A percentile compares a stretch with the other conserved stretches of the same genome.
These are phyloP conservation scores for Penicillium argentinense DNA, from an alignment of 495 filamentous ascomycete genomes.

Conservation along the genomic window DNA sequence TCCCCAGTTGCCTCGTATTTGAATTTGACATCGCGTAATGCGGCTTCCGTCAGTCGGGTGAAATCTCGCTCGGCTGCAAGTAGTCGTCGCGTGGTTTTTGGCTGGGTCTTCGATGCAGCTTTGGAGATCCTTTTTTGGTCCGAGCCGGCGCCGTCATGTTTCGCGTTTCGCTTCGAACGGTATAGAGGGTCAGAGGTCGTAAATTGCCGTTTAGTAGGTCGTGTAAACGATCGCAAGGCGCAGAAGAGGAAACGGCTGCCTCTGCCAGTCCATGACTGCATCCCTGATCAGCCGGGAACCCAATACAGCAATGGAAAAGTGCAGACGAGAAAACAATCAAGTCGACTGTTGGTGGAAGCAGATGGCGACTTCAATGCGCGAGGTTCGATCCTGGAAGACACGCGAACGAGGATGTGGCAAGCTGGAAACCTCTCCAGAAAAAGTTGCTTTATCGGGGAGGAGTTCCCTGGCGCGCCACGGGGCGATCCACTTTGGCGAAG, in stretches of 20 bases:
- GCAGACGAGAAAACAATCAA: neutral
- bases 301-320: neutral
- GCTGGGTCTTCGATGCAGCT: neutral
- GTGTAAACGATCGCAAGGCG: constrained; percentile 26
- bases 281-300: constrained; percentile 18
- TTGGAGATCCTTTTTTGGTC: neutral
- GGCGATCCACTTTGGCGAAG: constrained; percentile 30
- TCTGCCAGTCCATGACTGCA: constrained; percentile 41
- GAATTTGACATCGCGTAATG: constrained; percentile 28
- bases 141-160: constrained; percentile 5
- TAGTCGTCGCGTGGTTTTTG: constrained; percentile 17
- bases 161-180: constrained; percentile 19
- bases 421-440: too few relatives aligned
- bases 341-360: neutral
- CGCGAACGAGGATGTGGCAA: too few relatives aligned
- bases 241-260: constrained; percentile 39
- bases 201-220: constrained; percentile 31
- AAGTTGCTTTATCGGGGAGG: constrained; percentile 22
- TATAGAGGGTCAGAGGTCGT: constrained; percentile 31
- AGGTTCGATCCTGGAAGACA: neutral
- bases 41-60: constrained; percentile 21
- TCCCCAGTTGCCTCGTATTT: constrained; percentile 12
- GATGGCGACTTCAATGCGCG: neutral
- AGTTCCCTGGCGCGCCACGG: constrained; percentile 26
- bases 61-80: constrained; percentile 30